phyloP scores from a whole-genome alignment of 352 stramenopile species.

The Salisapilia sapeloensis region DNA sequence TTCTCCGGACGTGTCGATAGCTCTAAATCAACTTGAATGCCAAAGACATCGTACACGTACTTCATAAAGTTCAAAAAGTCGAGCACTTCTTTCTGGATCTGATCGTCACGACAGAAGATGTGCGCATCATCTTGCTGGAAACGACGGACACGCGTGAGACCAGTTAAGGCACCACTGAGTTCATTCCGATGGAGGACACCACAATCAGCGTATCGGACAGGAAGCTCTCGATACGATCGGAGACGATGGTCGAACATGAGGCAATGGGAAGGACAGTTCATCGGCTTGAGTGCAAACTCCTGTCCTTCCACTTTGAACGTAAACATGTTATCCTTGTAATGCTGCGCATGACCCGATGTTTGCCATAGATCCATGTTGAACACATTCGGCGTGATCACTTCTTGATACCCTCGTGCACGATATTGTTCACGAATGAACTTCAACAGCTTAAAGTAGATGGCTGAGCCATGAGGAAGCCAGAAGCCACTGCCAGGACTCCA shows the following conservation, averaged over 20 bases:
- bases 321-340: constrained; percentile 99
- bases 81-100: constrained; percentile 81
- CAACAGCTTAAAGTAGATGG: constrained; percentile 96
- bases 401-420: constrained; percentile 48
- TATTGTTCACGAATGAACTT: constrained; percentile 90
- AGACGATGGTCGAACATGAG: constrained; percentile 92
- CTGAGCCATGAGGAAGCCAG: constrained; percentile 90
- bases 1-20: constrained; percentile 95
- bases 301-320: constrained; percentile 93
- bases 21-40: constrained; percentile 96
- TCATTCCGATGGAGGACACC: constrained; percentile 96
- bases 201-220: constrained; percentile 95
- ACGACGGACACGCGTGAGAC: constrained; percentile 92
- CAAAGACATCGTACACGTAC: constrained; percentile 95
- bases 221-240: constrained; percentile 93
- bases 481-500: constrained; percentile 91
- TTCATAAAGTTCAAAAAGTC: constrained; percentile 94
- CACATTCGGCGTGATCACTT: constrained; percentile 97
- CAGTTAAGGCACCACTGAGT: constrained; percentile 89
- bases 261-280: constrained; percentile 99
- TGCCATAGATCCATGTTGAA: constrained; percentile 98
- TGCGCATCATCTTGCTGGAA: constrained; percentile 98
- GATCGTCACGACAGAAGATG: constrained; percentile 95
- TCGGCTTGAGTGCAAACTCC: constrained; percentile 94
- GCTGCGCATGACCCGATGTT: constrained; percentile 89